Percentiles rank a stretch among this genome's conserved stretches.
Evolutionary conservation across 768 basidiomycete genomes (phyloP).

Genomic region (Gyrodon lividus): DNA sequence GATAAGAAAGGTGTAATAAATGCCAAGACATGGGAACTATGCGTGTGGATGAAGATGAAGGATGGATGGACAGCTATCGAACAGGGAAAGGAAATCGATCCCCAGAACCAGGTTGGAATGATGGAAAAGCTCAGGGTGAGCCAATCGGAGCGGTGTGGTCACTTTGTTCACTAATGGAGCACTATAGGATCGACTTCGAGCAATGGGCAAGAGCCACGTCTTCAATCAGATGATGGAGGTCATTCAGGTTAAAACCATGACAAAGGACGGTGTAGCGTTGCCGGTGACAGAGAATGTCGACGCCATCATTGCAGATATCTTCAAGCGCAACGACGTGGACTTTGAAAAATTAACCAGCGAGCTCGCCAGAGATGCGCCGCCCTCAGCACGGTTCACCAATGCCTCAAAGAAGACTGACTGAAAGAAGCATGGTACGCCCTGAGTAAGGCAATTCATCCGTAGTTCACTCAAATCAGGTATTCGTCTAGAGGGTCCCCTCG

Average conservation of each 20-base stretch:
- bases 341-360: conserved; percentile 29
- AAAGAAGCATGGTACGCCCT: conserved; percentile 8
- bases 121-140: conserved; percentile 32
- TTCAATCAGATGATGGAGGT: conserved; percentile 35
- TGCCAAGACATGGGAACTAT: conserved; percentile 28
- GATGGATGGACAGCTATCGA: conserved; percentile 29
- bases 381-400: conserved; percentile 20
- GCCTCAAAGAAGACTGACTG: conserved; percentile 30
- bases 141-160: neutral
- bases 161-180: neutral
- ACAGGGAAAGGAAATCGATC: conserved; percentile 23
- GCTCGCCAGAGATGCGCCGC: conserved; percentile 17
- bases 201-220: conserved; percentile 31
- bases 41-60: conserved; percentile 33
- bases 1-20: conserved; percentile 19
- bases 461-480: too few relatives aligned
- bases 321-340: conserved; percentile 30
- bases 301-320: conserved; percentile 31
- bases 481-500: too few relatives aligned
- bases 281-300: conserved; percentile 32
- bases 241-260: conserved; percentile 30
- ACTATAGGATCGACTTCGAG: conserved; percentile 24
- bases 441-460: neutral
- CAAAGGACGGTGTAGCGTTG: conserved; percentile 20
- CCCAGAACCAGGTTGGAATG: conserved; percentile 22